Base-by-base conservation (phyloP, 345 rosid species). In the Ricinus communis region DNA sequence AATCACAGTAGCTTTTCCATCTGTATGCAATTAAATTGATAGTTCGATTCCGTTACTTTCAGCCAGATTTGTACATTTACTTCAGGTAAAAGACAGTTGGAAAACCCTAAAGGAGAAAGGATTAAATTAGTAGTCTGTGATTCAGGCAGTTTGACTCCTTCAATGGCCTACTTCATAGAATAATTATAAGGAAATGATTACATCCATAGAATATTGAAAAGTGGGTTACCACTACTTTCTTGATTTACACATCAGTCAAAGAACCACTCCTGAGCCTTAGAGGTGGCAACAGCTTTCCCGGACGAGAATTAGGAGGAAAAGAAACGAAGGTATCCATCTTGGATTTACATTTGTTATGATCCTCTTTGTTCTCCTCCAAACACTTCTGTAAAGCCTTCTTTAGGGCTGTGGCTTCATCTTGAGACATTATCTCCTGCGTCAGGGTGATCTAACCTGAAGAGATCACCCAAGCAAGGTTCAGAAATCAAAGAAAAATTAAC, bases 281-380 rank as follows among this genome's bases (percentile, higher is more conserved):
- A 53, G 72, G 83, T 2, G 41, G 31, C 67, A 62, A 22, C 9
- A 74, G 69, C 49, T 66, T 63, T 61, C 21, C 66, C 12, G 64
- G 21, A 46, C 5, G 24, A 71, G 83, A 30, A 49, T 63, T 33
- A 67, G 74, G 28, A 21, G 76, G 75, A 30, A 72, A 63, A 19
- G 85, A 83, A 38, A 15, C 41, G 43, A 79, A 75, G 50, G 83
- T 80, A 69, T 74, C 79, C 43, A 82, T 10, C 76, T 70, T 81
- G 21, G 80, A 66, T 70, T 82, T 77, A 83, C 88, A 82, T 58
- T 74, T 82, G 65, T 51, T 55, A 31, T 51, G 62, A 51, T 85
- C 86, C 6, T 74, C 79, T 53, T 81, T 69, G 68, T 74, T 80
- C 56, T 78, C 78, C 51, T 81, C 79, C 78, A 82, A 74, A 66